Evolutionary conservation across 1,284 basidiomycete species (phyloP).

Genomic region (Puccinia hordei): DNA sequence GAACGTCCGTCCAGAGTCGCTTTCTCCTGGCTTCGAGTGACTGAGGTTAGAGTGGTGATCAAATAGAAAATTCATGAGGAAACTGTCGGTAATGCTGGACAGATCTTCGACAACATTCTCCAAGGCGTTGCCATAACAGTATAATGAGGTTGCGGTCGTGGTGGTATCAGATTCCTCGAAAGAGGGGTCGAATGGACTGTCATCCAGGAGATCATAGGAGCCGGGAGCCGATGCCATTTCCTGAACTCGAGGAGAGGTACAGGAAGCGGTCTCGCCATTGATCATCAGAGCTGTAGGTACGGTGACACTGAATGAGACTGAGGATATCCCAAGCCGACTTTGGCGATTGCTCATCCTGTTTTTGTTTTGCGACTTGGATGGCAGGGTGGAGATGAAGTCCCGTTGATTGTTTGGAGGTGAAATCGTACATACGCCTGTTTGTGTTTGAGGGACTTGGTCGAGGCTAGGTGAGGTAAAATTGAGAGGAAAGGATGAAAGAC

Average conservation of each 20-base stretch:
- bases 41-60: conserved; percentile 22
- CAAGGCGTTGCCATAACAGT: conserved; percentile 21
- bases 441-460: conserved; percentile 12
- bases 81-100: conserved; percentile 9
- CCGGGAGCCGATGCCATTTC: background rate
- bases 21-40: conserved; percentile 16
- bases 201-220: background rate
- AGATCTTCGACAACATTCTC: conserved; percentile 13
- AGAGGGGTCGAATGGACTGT: background rate
- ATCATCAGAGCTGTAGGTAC: conserved; percentile 18
- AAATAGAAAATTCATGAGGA: conserved; percentile 37
- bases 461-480: background rate
- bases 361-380: background rate
- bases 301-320: conserved; percentile 23
- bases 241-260: background rate
- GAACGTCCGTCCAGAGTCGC: conserved; percentile 5
- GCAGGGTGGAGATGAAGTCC: background rate
- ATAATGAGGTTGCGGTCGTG: conserved; percentile 8
- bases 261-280: background rate
- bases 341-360: conserved; percentile 5
- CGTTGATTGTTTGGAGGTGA: background rate
- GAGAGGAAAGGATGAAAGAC: conserved; percentile 41
- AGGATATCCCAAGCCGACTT: background rate
- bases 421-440: conserved; percentile 7
- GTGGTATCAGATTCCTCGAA: conserved; percentile 21